phyloP scores from a whole-genome alignment of 495 filamentous ascomycete species.

The Penicillium ucsense region DNA sequence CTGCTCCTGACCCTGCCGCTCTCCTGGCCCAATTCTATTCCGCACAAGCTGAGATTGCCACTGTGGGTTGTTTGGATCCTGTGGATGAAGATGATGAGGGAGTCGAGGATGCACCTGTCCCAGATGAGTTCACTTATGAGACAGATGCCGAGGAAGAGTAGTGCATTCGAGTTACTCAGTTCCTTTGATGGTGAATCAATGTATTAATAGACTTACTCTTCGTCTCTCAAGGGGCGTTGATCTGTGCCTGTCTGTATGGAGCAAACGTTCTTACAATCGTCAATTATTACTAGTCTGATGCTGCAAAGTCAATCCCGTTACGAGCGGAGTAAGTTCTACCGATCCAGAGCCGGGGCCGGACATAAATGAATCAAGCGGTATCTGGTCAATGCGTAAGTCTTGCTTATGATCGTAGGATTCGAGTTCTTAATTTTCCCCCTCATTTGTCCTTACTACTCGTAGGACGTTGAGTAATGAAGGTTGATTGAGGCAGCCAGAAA shows the following conservation, averaged over 20 bases:
- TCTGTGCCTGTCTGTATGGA: conserved; percentile 10
- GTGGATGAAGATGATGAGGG: conserved; percentile 80
- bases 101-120: conserved; percentile 69
- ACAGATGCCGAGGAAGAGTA: conserved; percentile 59
- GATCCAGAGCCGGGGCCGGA: too few relatives aligned
- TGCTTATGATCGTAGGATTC: too few relatives aligned
- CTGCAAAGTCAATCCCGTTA: too few relatives aligned
- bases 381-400: too few relatives aligned
- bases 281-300: too few relatives aligned
- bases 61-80: conserved; percentile 70
- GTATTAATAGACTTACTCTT: conserved; percentile 40
- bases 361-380: too few relatives aligned
- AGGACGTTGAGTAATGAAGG: too few relatives aligned
- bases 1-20: conserved; percentile 19
- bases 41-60: conserved; percentile 53
- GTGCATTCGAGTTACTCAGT: conserved; percentile 17
- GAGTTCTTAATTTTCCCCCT: too few relatives aligned
- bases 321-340: too few relatives aligned
- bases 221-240: conserved; percentile 14
- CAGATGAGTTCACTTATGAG: conserved; percentile 78
- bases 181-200: conserved; percentile 19
- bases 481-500: too few relatives aligned
- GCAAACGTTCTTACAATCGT: background rate
- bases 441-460: too few relatives aligned
- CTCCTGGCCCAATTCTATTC: conserved; percentile 4